These are phyloP conservation scores for Staphylotrichum tortipilum DNA, from an alignment of 495 filamentous ascomycete species.

Conservation along the genomic window DNA sequence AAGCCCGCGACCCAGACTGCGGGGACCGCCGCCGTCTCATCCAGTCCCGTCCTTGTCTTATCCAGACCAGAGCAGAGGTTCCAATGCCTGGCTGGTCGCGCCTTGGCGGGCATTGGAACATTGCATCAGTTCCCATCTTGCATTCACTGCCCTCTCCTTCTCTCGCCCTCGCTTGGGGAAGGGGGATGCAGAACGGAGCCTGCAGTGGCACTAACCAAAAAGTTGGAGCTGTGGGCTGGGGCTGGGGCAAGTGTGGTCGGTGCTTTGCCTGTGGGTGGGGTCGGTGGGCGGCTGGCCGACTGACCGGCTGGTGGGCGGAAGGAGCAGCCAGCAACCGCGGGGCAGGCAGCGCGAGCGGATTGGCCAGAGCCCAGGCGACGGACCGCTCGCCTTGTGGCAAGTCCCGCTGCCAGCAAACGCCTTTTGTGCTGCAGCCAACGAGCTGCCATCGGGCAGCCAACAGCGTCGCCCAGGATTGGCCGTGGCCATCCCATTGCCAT, in stretches of 20 bases:
- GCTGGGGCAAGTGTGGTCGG: no score
- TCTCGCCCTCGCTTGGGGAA: no score
- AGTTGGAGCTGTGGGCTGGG: not conserved
- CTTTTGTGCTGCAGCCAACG: slow-evolving; percentile 4
- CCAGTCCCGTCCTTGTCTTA: not conserved
- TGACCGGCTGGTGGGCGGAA: not conserved
- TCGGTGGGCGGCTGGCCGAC: no score
- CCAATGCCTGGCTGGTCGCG: not conserved
- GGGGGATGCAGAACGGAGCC: no score
- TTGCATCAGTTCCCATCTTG: no score
- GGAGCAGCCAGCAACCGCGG: slow-evolving; percentile 5
- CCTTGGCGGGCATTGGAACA: no score
- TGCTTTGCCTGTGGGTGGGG: no score
- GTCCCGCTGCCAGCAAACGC: slow-evolving; percentile 1
- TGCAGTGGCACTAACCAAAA: no score
- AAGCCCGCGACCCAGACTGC: not conserved
- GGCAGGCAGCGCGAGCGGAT: not conserved
- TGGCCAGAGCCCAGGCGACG: not conserved
- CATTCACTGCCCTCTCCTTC: no score
- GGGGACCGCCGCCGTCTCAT: not conserved
- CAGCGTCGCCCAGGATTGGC: no score
- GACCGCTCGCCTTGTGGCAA: slow-evolving; percentile 20
- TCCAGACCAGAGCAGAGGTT: no score
- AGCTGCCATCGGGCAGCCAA: not conserved
- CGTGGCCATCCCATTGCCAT: no score